Percentiles rank a stretch among this genome's conserved stretches.
These are phyloP conservation scores for Lepiota venenata DNA, from an alignment of 768 basidiomycete species.

Conservation along the genomic window DNA sequence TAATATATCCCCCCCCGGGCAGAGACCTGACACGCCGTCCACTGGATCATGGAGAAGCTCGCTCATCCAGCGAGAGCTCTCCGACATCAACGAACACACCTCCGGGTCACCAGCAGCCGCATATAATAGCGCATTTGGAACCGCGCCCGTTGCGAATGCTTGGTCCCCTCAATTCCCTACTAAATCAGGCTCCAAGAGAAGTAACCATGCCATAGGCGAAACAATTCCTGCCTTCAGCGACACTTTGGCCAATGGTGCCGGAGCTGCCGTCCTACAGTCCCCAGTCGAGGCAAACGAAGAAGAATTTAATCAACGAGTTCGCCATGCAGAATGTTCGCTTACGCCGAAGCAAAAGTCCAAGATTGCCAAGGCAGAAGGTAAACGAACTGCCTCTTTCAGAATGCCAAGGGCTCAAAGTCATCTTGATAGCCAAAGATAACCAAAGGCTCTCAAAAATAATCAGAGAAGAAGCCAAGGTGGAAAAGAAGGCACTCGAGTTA, in stretches of 20 bases:
- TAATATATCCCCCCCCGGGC: too few relatives aligned
- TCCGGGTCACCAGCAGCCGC: neutral
- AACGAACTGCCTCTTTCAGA: constrained; percentile 15
- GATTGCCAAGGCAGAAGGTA: constrained; percentile 52
- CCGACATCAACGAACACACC: neutral
- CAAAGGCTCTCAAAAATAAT: constrained; percentile 67
- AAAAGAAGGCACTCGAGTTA: constrained; percentile 56
- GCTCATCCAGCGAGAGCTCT: constrained; percentile 1
- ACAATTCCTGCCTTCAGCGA: constrained; percentile 29
- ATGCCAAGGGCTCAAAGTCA: neutral
- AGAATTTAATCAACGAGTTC: constrained; percentile 40
- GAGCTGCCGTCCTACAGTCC: constrained; percentile 45
- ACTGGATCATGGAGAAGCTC: neutral
- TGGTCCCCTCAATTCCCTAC: constrained; percentile 20
- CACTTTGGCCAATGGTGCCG: constrained; percentile 54
- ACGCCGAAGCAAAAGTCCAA: constrained; percentile 48
- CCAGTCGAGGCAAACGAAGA: constrained; percentile 35
- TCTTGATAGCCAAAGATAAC: constrained; percentile 48
- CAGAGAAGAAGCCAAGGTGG: constrained; percentile 63
- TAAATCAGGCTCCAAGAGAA: too few relatives aligned
- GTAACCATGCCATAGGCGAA: constrained; percentile 28
- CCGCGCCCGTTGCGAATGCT: neutral
- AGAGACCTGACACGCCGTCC: too few relatives aligned
- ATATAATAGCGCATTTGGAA: neutral
- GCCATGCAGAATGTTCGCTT: constrained; percentile 44